Conservation (phyloP, 176 grass and related monocot genomes). For the Echinochloa phyllopogon region DNA sequence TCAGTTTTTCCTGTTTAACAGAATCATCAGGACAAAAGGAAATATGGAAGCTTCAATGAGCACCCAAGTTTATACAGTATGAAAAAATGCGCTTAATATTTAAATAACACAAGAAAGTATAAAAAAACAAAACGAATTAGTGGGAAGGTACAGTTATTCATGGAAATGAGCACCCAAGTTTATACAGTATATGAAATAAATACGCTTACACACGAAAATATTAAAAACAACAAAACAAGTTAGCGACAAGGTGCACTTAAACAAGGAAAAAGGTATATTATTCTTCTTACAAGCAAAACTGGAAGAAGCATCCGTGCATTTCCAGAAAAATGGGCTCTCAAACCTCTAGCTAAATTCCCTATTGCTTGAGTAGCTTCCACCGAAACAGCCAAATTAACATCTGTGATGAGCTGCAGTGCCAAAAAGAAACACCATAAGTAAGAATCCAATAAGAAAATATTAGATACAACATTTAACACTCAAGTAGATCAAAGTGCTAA, state of each 20-base stretch:
- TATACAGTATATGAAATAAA: not conserved
- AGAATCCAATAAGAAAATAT: not conserved
- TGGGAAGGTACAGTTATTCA: too few relatives aligned
- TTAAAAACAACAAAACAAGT: conserved; percentile 5
- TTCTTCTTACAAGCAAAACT: conserved; percentile 86
- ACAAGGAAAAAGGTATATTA: conserved; percentile 9
- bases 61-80: not conserved
- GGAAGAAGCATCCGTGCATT: conserved; percentile 91
- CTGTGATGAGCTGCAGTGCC: conserved; percentile 78
- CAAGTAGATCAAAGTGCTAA: conserved; percentile 7
- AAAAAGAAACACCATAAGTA: not conserved
- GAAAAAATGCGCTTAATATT: too few relatives aligned
- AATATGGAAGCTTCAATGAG: not conserved
- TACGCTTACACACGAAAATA: not conserved
- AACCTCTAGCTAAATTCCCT: conserved; percentile 90
- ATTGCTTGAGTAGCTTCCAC: conserved; percentile 94
- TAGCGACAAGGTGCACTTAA: not conserved
- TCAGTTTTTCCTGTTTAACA: conserved; percentile 88
- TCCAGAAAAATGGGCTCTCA: conserved; percentile 88
- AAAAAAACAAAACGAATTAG: too few relatives aligned
- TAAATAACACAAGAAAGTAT: too few relatives aligned
- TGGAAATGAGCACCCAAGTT: not conserved
- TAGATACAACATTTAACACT: not conserved
- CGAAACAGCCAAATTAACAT: conserved; percentile 96
- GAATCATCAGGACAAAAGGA: not conserved